A percentile compares a stretch with the other conserved stretches of the same genome.
Conservation (phyloP, 2,329 filamentous ascomycete genomes). For the Calonectria crousiana region DNA sequence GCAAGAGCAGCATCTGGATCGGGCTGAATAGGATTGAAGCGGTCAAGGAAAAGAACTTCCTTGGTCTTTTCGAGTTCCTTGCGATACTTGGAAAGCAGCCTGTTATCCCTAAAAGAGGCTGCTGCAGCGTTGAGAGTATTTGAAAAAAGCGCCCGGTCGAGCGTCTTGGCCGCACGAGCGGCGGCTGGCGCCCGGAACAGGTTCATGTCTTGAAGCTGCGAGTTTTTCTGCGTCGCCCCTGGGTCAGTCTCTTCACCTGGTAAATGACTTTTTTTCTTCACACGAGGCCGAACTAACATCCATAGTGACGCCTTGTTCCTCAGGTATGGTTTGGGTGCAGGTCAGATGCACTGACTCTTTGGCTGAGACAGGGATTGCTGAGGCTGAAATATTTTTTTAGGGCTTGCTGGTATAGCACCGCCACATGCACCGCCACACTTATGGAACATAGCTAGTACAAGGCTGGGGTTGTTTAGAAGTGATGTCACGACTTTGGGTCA, state of each 20-base stretch:
- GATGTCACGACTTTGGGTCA: constrained; percentile 38
- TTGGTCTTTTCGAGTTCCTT: constrained; percentile 73
- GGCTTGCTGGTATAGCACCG: constrained; percentile 36
- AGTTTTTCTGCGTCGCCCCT: constrained; percentile 39
- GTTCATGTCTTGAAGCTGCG: constrained; percentile 59
- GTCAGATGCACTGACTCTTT: constrained; percentile 37
- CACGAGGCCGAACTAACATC: constrained; percentile 44
- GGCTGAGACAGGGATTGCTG: constrained; percentile 27
- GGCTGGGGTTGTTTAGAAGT: constrained; percentile 16
- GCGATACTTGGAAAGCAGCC: constrained; percentile 79
- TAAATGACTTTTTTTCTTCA: background rate
- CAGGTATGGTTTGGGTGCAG: constrained; percentile 33
- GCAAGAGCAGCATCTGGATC: constrained; percentile 71
- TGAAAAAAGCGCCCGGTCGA: constrained; percentile 87
- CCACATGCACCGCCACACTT: constrained; percentile 41
- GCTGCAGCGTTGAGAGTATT: constrained; percentile 82
- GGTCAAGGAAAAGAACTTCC: constrained; percentile 75
- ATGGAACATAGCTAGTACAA: background rate
- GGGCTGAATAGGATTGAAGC: constrained; percentile 71
- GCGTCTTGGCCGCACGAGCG: constrained; percentile 79
- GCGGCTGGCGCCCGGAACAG: constrained; percentile 80
- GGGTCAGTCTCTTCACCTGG: constrained; percentile 10
- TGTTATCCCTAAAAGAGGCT: constrained; percentile 80
- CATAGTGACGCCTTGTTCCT: constrained; percentile 44
- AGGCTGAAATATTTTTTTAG: constrained; percentile 38